phyloP scores from a whole-genome alignment of 306 rosid genomes.

The Casuarina cunninghamiana region DNA sequence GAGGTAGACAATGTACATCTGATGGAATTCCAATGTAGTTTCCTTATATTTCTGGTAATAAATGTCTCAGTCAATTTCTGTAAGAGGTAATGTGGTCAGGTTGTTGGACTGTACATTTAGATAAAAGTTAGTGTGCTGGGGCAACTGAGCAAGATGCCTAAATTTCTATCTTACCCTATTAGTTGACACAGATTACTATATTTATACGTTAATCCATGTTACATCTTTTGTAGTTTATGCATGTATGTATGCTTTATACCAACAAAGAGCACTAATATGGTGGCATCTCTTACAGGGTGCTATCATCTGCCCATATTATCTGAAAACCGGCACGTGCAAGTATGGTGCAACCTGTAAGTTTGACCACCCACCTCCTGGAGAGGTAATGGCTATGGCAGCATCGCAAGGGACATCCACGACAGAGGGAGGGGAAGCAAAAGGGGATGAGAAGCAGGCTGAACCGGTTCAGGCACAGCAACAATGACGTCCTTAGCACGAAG shows the following conservation, averaged over 20 bases:
- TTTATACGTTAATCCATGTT: no score
- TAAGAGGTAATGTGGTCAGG: not conserved
- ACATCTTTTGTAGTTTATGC: not conserved
- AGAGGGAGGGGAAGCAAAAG: slow-evolving; percentile 37
- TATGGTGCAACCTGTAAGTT: slow-evolving; percentile 88
- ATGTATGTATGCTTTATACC: not conserved
- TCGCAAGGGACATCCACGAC: slow-evolving; percentile 46
- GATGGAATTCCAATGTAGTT: not conserved
- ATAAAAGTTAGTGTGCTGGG: not conserved
- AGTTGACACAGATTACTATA: no score
- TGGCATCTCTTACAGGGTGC: slow-evolving; percentile 60
- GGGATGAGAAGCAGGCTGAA: slow-evolving; percentile 24
- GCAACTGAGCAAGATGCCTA: not conserved
- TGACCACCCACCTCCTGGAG: slow-evolving; percentile 97
- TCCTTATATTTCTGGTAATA: not conserved
- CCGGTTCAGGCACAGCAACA: slow-evolving; percentile 21
- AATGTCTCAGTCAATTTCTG: not conserved
- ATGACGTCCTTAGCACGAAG: slow-evolving; percentile 22
- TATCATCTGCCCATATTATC: slow-evolving; percentile 76
- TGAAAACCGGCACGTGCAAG: slow-evolving; percentile 94
- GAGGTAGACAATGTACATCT: slow-evolving; percentile 55
- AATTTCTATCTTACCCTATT: no score
- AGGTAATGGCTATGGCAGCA: slow-evolving; percentile 71
- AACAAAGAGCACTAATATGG: not conserved
- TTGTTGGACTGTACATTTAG: slow-evolving; percentile 14